These are phyloP conservation scores for Chytriomyces hyalinus DNA, from an alignment of 192 early-diverging fungal species.

Conservation along the genomic window DNA sequence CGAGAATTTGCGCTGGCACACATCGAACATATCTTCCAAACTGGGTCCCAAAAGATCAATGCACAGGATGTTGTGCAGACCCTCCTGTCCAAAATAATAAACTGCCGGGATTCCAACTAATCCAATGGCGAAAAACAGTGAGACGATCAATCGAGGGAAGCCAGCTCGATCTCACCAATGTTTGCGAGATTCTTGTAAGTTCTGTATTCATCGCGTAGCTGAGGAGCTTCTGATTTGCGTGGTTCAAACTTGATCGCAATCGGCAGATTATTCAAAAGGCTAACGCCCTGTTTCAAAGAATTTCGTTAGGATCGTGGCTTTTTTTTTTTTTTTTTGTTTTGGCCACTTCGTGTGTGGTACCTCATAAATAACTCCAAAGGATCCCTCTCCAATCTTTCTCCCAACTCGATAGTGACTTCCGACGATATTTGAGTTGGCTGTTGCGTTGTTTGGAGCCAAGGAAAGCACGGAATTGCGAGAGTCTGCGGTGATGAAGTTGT, in stretches of 20 bases:
- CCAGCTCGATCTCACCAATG: slow-evolving; percentile 29
- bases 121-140: not conserved
- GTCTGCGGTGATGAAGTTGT: too few species aligned
- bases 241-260: slow-evolving; percentile 99
- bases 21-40: slow-evolving; percentile 96
- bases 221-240: slow-evolving; percentile 96
- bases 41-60: slow-evolving; percentile 95
- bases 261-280: slow-evolving; percentile 87
- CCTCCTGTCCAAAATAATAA: slow-evolving; percentile 97
- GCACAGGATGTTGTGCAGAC: slow-evolving; percentile 93
- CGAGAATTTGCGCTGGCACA: slow-evolving; percentile 86
- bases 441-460: not conserved
- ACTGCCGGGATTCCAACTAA: slow-evolving; percentile 86
- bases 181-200: slow-evolving; percentile 93
- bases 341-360: not conserved
- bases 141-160: not conserved
- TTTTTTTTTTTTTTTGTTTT: not conserved
- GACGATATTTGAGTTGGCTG: slow-evolving; percentile 68
- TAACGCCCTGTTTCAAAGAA: slow-evolving; percentile 62
- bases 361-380: slow-evolving; percentile 97
- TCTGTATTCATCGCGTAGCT: slow-evolving; percentile 93
- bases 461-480: too few species aligned
- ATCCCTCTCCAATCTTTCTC: slow-evolving; percentile 94
- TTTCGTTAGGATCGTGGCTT: not conserved
- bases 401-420: slow-evolving; percentile 95